A percentile compares a stretch with the other conserved stretches of the same genome.
phyloP scores from a whole-genome alignment of 2,329 filamentous ascomycete species.

The Annulohypoxylon truncatum region DNA sequence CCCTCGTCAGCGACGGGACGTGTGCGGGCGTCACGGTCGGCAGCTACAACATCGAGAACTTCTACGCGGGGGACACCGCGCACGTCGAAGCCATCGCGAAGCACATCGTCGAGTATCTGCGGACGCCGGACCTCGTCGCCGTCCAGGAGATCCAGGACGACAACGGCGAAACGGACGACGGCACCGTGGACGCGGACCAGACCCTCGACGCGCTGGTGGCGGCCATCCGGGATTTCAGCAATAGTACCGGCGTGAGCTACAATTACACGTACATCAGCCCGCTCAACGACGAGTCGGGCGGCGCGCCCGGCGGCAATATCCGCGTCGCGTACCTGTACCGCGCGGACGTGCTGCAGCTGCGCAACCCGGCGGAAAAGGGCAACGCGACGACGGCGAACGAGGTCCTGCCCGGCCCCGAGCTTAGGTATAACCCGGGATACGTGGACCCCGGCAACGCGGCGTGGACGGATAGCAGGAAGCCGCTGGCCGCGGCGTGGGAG shows the following conservation, averaged over 20 bases:
- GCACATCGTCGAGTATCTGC: constrained; percentile 73
- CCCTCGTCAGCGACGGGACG: constrained; percentile 63
- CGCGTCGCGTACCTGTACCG: constrained; percentile 77
- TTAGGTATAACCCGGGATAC: constrained; percentile 76
- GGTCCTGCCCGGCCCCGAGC: constrained; percentile 66
- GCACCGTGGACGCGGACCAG: constrained; percentile 64
- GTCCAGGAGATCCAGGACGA: constrained; percentile 79
- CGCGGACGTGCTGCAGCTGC: constrained; percentile 67
- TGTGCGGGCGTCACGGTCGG: constrained; percentile 73
- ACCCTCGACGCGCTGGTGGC: constrained; percentile 68
- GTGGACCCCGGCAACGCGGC: constrained; percentile 72
- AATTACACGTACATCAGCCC: constrained; percentile 70
- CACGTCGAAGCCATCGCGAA: constrained; percentile 69
- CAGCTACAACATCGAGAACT: constrained; percentile 78
- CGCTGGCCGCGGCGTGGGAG: constrained; percentile 74
- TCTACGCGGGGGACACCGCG: constrained; percentile 63
- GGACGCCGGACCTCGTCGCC: constrained; percentile 73
- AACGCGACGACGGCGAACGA: constrained; percentile 64
- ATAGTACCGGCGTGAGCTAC: constrained; percentile 64
- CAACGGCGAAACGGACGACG: constrained; percentile 70
- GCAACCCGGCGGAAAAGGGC: constrained; percentile 66
- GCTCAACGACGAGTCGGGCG: constrained; percentile 70
- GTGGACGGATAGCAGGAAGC: constrained; percentile 73
- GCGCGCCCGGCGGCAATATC: constrained; percentile 77
- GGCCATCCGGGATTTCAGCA: constrained; percentile 60